A percentile compares a stretch with the other conserved stretches of the same genome.
Evolutionary conservation across 106 monocot genomes (phyloP).

Genomic region (Dendrobium officinale): DNA sequence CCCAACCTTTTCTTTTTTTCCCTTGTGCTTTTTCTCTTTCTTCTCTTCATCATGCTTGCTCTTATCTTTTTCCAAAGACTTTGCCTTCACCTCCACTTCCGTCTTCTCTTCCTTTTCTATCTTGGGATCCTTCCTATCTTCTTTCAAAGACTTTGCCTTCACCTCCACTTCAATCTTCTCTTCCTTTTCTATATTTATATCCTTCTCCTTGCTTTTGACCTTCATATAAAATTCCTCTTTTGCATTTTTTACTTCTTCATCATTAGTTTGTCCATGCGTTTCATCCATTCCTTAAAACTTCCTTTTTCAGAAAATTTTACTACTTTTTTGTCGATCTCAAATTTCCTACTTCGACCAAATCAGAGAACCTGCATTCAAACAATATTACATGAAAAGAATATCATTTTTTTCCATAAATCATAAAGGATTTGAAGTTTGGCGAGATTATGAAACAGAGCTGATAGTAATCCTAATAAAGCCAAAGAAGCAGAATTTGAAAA

Average conservation of each 20-base stretch:
- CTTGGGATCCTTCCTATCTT: not conserved
- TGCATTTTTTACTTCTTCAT: not conserved
- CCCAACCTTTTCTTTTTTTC: not conserved
- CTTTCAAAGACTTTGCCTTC: not conserved
- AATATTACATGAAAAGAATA: not conserved
- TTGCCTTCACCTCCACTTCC: conserved; percentile 6
- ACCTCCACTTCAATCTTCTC: conserved; percentile 5
- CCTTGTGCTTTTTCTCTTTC: not conserved
- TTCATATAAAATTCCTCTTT: conserved; percentile 9
- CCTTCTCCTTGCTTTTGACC: conserved; percentile 8
- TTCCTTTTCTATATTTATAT: not conserved
- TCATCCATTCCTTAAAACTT: not conserved
- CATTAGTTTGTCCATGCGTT: not conserved
- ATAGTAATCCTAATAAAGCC: too few species aligned
- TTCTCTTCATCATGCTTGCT: conserved; percentile 1
- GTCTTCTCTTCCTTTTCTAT: not conserved
- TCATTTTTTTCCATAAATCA: not conserved
- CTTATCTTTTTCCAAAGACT: not conserved
- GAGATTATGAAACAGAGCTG: too few species aligned
- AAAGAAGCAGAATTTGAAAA: too few species aligned
- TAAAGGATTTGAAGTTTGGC: not conserved
- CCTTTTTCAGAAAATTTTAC: not conserved
- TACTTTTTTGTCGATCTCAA: not conserved
- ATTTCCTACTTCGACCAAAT: not conserved
- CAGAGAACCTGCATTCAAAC: not conserved